These are phyloP conservation scores for Plenodomus biglobosus DNA, from an alignment of 2,329 filamentous ascomycete genomes.

Conservation along the genomic window DNA sequence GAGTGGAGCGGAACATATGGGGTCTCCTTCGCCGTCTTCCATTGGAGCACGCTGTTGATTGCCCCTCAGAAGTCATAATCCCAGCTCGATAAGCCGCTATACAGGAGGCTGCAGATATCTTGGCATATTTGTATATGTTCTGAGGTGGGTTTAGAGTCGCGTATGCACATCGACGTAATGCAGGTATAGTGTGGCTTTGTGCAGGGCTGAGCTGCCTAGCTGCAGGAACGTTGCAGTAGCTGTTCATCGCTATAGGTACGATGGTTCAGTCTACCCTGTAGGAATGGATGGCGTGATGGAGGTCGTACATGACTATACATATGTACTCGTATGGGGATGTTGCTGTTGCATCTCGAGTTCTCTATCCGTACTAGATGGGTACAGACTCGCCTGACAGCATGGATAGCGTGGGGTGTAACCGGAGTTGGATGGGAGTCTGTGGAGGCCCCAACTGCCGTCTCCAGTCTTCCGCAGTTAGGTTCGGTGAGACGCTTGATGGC, in stretches of 20 bases:
- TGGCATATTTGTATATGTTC: neutral
- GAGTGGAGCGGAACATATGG: neutral
- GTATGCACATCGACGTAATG: neutral
- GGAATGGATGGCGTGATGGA: neutral
- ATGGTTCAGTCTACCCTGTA: neutral
- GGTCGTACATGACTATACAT: neutral
- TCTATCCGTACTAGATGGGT: neutral
- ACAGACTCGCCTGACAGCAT: neutral
- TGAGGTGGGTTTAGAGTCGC: neutral
- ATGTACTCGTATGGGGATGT: neutral
- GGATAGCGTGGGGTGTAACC: neutral
- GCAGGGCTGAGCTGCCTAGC: neutral
- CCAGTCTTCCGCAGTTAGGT: neutral
- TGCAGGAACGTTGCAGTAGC: neutral
- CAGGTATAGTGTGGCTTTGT: neutral
- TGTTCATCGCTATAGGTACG: neutral
- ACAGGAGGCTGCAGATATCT: neutral
- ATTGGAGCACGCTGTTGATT: neutral
- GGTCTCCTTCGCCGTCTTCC: neutral
- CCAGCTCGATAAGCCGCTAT: neutral
- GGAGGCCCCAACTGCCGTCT: neutral
- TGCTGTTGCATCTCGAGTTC: neutral
- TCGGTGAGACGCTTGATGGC: neutral
- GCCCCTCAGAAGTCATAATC: neutral
- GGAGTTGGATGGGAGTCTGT: neutral